phyloP scores from a whole-genome alignment of 164 flowering plant species.

The Akebia trifoliata region DNA sequence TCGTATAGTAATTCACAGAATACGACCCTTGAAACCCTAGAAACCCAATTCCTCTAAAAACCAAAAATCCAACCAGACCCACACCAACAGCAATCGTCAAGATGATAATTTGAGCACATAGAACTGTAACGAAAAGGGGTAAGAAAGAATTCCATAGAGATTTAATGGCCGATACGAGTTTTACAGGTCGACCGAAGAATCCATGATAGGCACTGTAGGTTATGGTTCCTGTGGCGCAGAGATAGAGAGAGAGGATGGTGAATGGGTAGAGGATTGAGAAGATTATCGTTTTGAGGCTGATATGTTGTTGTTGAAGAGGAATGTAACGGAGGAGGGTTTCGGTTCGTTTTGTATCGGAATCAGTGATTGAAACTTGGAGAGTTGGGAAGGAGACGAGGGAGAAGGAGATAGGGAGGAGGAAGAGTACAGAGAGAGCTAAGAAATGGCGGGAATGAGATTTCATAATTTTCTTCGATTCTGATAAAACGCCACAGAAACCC shows the following conservation, averaged over 20 bases:
- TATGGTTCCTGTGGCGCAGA: slow-evolving; percentile 44
- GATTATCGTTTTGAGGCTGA: neutral
- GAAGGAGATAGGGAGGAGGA: slow-evolving; percentile 63
- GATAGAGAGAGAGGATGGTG: slow-evolving; percentile 23
- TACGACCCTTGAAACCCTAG: slow-evolving; percentile 19
- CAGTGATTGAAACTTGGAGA: slow-evolving; percentile 9
- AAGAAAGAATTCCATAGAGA: slow-evolving; percentile 36
- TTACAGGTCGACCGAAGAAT: slow-evolving; percentile 72
- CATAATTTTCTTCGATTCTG: slow-evolving; percentile 49
- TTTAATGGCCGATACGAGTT: slow-evolving; percentile 35
- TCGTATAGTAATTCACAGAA: slow-evolving; percentile 5
- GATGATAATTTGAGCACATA: slow-evolving; percentile 14
- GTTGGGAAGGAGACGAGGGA: slow-evolving; percentile 32
- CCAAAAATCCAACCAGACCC: slow-evolving; percentile 8
- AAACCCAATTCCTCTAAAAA: slow-evolving; percentile 7
- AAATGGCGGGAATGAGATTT: slow-evolving; percentile 75
- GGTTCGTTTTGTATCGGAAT: neutral
- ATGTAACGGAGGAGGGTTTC: slow-evolving; percentile 23
- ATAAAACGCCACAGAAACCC: slow-evolving; percentile 28
- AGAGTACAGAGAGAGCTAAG: slow-evolving; percentile 63
- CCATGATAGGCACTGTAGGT: slow-evolving; percentile 56
- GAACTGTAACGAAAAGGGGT: slow-evolving; percentile 30
- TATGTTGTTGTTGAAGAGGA: slow-evolving; percentile 4
- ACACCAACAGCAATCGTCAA: slow-evolving; percentile 3
- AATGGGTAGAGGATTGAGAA: slow-evolving; percentile 20